phyloP scores from a whole-genome alignment of 345 rosid species.

The Citrus reticulata region DNA sequence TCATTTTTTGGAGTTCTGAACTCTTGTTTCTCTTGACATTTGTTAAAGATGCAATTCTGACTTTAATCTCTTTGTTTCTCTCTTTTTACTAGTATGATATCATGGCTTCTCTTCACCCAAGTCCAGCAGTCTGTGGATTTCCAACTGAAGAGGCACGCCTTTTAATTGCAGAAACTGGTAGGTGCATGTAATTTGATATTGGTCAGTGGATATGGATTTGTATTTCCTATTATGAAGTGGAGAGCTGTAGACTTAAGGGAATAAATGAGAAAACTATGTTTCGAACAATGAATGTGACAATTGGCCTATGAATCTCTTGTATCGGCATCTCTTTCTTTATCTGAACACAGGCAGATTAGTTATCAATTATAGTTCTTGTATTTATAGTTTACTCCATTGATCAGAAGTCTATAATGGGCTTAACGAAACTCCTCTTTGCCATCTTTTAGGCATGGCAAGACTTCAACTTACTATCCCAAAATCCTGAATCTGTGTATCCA shows the following conservation, averaged over 20 bases:
- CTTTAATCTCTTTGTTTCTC: not conserved
- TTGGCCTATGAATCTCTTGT: not conserved
- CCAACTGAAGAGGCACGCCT: conserved; percentile 75
- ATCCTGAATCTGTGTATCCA: not conserved
- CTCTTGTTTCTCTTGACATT: not conserved
- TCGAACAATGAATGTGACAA: too few species aligned
- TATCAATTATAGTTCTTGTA: not conserved
- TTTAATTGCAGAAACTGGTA: conserved; percentile 79
- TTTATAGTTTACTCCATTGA: not conserved
- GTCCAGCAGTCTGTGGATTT: conserved; percentile 88
- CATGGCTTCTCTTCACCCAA: conserved; percentile 77
- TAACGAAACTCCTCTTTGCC: not conserved
- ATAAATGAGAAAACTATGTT: not conserved
- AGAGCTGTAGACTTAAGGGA: not conserved
- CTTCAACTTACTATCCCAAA: not conserved
- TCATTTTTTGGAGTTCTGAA: not conserved
- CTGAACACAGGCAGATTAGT: not conserved
- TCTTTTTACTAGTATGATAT: conserved; percentile 54
- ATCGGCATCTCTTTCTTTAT: not conserved
- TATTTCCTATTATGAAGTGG: not conserved
- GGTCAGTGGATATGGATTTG: not conserved
- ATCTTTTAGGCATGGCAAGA: not conserved
- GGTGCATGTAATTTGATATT: not conserved
- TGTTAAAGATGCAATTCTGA: not conserved
- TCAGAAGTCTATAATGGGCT: not conserved